Evolutionary conservation across 2,329 filamentous ascomycete genomes (phyloP), one percentile per base, ranked within the genome.

Genomic region (Colletotrichum australisinense): DNA sequence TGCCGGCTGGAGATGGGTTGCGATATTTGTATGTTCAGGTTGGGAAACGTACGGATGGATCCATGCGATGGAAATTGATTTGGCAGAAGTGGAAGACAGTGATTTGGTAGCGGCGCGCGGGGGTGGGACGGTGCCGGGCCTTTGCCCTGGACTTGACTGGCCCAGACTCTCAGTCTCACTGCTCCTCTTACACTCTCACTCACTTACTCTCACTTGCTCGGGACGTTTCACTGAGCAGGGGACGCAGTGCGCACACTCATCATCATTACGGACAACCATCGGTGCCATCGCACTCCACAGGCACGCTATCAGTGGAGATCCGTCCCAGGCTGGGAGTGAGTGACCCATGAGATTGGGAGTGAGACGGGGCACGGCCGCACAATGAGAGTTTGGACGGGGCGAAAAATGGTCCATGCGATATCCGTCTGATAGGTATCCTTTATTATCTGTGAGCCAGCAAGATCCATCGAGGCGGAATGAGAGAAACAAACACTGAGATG

Each of bases 31-130:
- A 67, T 22, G 19, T 49, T 49, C 38, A 42, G 38, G 38, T 42
- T 42, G 38, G 42, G 7, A 49, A 49, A 49, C n/a, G 35, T 38
- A 56, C 11, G 38, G 49, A 62, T 65, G 60, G 55, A 42, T 53
- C 42, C 32, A 49, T 49, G 42, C 24, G 38, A 28, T 42, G 28
- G 42, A 24, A 38, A 3, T n/a, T 35, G 52, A 26, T 11, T 53
- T 28, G 2, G 11, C 12, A n/a, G 26, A 6, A 12, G 32, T 30
- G 28, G 52, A 32, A 30, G 52, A 32, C 12, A 55, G 19, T 52
- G 22, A 9, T 22, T 35, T 55, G 62, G 62, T 58, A 68, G 69
- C 28, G 70, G 60, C 58, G 67, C 71, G 71, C 71, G 67, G 71
- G 71, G 71, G 70, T 73, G 67, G 67, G 67, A 73, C 70, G 26